Percentiles rank a stretch among this genome's conserved stretches.
Evolutionary conservation across 2,329 filamentous ascomycete genomes (phyloP).

Genomic region (Fusarium burgessii): DNA sequence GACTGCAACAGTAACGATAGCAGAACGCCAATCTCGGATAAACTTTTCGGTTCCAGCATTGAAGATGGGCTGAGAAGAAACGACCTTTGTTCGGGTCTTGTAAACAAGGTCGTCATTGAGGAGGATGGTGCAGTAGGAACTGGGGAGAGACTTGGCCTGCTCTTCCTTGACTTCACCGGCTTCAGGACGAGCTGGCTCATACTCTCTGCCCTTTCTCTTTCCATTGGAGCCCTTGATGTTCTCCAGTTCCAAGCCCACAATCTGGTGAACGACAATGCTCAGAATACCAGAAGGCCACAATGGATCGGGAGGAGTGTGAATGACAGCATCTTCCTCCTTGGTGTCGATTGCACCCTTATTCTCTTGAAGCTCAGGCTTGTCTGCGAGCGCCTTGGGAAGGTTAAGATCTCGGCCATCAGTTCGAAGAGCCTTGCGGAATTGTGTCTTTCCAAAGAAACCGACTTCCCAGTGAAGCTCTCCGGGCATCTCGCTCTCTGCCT

Average conservation of each 20-base stretch:
- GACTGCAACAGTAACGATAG: slow-evolving; percentile 87
- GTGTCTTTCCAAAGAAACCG: slow-evolving; percentile 91
- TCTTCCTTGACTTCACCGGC: slow-evolving; percentile 91
- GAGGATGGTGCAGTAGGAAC: slow-evolving; percentile 92
- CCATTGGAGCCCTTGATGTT: slow-evolving; percentile 89
- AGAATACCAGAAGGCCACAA: slow-evolving; percentile 93
- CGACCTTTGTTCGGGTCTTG: slow-evolving; percentile 93
- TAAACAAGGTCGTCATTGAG: slow-evolving; percentile 91
- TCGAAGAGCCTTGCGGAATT: slow-evolving; percentile 84
- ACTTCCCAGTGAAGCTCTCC: slow-evolving; percentile 97
- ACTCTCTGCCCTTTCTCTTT: slow-evolving; percentile 86
- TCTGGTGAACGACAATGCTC: slow-evolving; percentile 90
- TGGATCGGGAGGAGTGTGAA: slow-evolving; percentile 93
- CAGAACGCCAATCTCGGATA: slow-evolving; percentile 90
- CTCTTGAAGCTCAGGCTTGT: slow-evolving; percentile 84
- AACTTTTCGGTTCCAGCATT: slow-evolving; percentile 96
- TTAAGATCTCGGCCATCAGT: slow-evolving; percentile 88
- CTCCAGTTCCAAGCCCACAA: slow-evolving; percentile 92
- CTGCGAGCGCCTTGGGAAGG: slow-evolving; percentile 78
- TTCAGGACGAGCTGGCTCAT: slow-evolving; percentile 83
- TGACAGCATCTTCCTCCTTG: slow-evolving; percentile 81
- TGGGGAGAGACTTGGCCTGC: slow-evolving; percentile 81
- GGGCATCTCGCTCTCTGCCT: slow-evolving; percentile 88
- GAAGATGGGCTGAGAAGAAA: slow-evolving; percentile 95
- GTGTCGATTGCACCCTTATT: slow-evolving; percentile 82